Evolutionary conservation across 345 rosid genomes (phyloP).

Genomic region (Citrus cavaleriei): DNA sequence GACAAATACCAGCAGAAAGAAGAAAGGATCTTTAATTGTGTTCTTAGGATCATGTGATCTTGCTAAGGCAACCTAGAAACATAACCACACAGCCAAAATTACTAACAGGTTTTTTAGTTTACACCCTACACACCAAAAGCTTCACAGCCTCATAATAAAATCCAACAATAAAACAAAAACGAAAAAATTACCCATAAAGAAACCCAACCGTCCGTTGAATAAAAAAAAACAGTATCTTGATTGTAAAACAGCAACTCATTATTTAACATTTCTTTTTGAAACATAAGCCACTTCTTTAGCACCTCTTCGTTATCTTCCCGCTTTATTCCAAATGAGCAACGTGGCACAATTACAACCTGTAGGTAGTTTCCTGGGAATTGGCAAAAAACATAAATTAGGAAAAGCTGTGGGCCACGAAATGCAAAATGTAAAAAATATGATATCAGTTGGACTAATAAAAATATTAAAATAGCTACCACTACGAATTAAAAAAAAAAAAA

Average conservation of each 20-base stretch:
- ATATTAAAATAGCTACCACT: not conserved
- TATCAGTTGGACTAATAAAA: not conserved
- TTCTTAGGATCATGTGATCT: conserved; percentile 21
- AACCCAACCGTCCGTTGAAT: conserved; percentile 10
- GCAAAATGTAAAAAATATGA: not conserved
- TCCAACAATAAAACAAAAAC: conserved; percentile 17
- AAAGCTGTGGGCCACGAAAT: conserved; percentile 3
- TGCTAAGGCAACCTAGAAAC: conserved; percentile 48
- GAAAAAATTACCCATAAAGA: conserved; percentile 23
- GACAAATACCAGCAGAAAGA: conserved; percentile 36
- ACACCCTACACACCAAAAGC: conserved; percentile 21
- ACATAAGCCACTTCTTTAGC: conserved; percentile 21
- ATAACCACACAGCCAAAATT: conserved; percentile 56
- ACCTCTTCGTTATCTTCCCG: conserved; percentile 33
- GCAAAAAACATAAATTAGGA: conserved; percentile 1
- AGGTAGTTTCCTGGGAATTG: not conserved
- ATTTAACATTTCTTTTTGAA: conserved; percentile 18
- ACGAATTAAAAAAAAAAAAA: not conserved
- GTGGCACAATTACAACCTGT: conserved; percentile 46
- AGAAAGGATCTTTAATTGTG: conserved; percentile 36
- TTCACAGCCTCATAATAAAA: conserved; percentile 55
- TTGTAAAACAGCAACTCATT: not conserved
- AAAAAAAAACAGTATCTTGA: not conserved
- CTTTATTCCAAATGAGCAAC: conserved; percentile 39
- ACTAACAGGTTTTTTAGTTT: conserved; percentile 4